phyloP scores from a whole-genome alignment of 2,329 filamentous ascomycete genomes.

The Ceratocystis ficicola region DNA sequence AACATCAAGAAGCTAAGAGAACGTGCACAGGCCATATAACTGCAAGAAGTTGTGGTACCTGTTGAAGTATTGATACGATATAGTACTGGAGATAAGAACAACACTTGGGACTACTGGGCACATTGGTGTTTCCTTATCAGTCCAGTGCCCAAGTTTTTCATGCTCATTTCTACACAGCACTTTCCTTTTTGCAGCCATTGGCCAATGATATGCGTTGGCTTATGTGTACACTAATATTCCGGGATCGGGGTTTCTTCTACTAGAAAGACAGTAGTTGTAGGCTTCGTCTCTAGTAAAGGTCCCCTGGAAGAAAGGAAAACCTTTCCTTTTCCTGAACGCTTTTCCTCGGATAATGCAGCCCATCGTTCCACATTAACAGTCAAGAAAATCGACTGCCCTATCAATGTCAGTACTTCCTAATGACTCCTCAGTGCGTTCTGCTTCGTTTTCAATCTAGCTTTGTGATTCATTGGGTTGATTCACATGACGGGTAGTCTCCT shows the following conservation, averaged over 20 bases:
- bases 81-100: background rate
- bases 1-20: background rate
- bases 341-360: background rate
- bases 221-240: background rate
- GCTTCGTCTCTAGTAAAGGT: background rate
- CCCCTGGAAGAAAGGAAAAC: background rate
- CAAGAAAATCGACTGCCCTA: too few relatives aligned
- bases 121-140: background rate
- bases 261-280: background rate
- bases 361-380: background rate
- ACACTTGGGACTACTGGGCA: background rate
- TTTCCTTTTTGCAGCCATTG: background rate
- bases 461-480: background rate
- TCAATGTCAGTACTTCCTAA: background rate
- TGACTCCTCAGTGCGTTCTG: slow-evolving; percentile 1
- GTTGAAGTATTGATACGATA: background rate
- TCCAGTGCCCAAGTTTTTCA: background rate
- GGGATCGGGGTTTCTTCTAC: background rate
- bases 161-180: background rate
- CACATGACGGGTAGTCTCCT: background rate
- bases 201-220: background rate
- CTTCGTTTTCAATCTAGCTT: background rate
- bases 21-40: background rate
- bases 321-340: background rate
- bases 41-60: background rate